Evolutionary conservation across 2,329 filamentous ascomycete genomes (phyloP).

Genomic region (Apiospora koreana): DNA sequence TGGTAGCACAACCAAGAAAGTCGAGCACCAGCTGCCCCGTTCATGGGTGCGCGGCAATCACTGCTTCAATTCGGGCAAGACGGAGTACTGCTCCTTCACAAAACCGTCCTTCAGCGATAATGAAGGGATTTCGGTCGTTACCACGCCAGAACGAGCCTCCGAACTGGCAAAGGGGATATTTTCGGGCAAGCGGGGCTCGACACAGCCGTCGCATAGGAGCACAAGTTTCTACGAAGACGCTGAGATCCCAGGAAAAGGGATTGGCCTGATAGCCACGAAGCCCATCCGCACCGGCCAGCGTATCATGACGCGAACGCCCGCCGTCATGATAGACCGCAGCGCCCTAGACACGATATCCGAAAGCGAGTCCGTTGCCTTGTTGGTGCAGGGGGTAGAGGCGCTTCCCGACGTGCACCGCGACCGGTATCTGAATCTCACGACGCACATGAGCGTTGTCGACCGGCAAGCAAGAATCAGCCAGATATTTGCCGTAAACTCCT

Average conservation of each 20-base stretch:
- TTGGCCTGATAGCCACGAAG: slow-evolving; percentile 31
- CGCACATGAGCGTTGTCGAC: slow-evolving; percentile 20
- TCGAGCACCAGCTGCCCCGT: background rate
- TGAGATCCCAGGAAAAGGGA: slow-evolving; percentile 31
- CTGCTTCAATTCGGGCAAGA: slow-evolving; percentile 18
- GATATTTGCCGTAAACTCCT: slow-evolving; percentile 35
- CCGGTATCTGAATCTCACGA: slow-evolving; percentile 30
- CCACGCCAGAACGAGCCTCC: slow-evolving; percentile 24
- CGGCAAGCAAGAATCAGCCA: slow-evolving; percentile 27
- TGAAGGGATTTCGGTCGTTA: slow-evolving; percentile 30
- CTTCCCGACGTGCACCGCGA: slow-evolving; percentile 24
- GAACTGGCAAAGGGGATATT: slow-evolving; percentile 15
- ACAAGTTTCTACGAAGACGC: slow-evolving; percentile 23
- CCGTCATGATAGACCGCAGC: slow-evolving; percentile 33
- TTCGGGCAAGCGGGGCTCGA: background rate
- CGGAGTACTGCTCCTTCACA: slow-evolving; percentile 28
- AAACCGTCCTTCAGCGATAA: slow-evolving; percentile 25
- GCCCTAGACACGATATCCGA: slow-evolving; percentile 23
- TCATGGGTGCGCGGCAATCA: slow-evolving; percentile 8
- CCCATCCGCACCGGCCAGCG: slow-evolving; percentile 28
- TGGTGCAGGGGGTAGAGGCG: slow-evolving; percentile 26
- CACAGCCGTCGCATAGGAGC: background rate
- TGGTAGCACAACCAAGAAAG: background rate
- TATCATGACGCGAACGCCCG: slow-evolving; percentile 31
- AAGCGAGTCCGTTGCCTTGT: slow-evolving; percentile 24